A percentile compares a stretch with the other conserved stretches of the same genome.
Conservation (phyloP, 805 yeast genomes). For the Teunomyces gatunensis region DNA sequence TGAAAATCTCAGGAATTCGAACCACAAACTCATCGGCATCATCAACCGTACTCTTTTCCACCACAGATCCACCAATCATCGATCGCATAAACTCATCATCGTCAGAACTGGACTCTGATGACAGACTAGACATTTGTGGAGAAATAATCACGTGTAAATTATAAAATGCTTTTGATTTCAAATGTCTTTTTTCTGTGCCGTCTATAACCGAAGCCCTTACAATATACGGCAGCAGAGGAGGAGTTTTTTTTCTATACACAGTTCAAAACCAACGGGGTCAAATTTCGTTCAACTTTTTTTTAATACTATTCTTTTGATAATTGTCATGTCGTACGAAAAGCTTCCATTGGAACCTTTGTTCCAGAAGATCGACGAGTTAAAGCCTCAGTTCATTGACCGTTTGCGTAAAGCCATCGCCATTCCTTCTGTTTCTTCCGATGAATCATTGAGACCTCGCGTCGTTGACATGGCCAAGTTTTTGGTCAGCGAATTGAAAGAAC, state of each 20-base stretch:
- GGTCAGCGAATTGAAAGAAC: constrained; percentile 57
- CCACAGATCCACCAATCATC: neutral
- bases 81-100: constrained; percentile 1
- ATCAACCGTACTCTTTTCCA: neutral
- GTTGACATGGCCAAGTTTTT: constrained; percentile 86
- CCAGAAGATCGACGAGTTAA: constrained; percentile 66
- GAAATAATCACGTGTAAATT: neutral
- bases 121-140: neutral
- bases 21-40: constrained; percentile 17
- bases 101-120: neutral
- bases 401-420: constrained; percentile 85
- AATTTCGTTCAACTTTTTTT: neutral
- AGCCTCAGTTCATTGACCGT: constrained; percentile 70
- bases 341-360: constrained; percentile 47
- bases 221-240: neutral
- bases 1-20: constrained; percentile 28
- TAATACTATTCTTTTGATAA: too few relatives aligned
- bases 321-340: constrained; percentile 37
- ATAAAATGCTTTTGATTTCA: neutral
- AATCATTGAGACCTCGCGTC: constrained; percentile 81
- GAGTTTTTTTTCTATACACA: neutral
- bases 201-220: neutral
- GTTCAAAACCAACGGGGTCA: neutral
- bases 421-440: constrained; percentile 93
- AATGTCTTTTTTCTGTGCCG: neutral